Evolutionary conservation across 805 yeast genomes (phyloP), one percentile per base, ranked within the genome.

Genomic region (Candida pseudoglaebosa): DNA sequence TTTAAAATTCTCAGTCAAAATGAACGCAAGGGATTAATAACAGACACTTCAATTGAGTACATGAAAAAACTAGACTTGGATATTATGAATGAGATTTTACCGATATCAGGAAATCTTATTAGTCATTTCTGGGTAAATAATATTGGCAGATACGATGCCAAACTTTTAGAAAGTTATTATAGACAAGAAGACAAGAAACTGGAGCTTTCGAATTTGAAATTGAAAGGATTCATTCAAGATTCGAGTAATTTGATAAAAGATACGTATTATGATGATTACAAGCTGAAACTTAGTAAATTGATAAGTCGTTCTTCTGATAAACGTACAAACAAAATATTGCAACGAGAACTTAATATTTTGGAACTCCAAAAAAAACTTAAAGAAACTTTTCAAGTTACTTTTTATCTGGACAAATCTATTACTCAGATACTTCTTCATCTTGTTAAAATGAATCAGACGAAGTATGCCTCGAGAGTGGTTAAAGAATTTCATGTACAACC

Each of bases 1-100:
- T 83, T 83, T 59, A 78, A 81, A 45, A 47, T 84, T 3, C 54
- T 91, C 34, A 79, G 77, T 46, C 73, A 67, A 40, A 66, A 65
- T 36, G 73, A 70, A 40, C 57, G 54, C 24, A 49, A 57, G 12
- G 50, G 42, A 7, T 36, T 49, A 19, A 50, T 62, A 10, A 54
- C 53, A 28, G 58, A 65, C 24, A 61, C 65, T 2, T 65, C 68
- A 18, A 43, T 54, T 0, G 49, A 40, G 49, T 48, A 48, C n/a
- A 36, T 56, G 14, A 43, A 43, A 4, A 41, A 47, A 12, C 19
- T 39, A 7, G 47, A 49, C 12, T 40, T 48, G 5, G 44, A 45
- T 17, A 33, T 50, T 15, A 18, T 29, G 26, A 38, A 42, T 8
- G 65, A 49, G 35, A 45, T 47, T 20, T 39, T 67, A 13, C 57